Conservation (phyloP, 2,329 filamentous ascomycete species). For the Eurotiales sp. region DNA sequence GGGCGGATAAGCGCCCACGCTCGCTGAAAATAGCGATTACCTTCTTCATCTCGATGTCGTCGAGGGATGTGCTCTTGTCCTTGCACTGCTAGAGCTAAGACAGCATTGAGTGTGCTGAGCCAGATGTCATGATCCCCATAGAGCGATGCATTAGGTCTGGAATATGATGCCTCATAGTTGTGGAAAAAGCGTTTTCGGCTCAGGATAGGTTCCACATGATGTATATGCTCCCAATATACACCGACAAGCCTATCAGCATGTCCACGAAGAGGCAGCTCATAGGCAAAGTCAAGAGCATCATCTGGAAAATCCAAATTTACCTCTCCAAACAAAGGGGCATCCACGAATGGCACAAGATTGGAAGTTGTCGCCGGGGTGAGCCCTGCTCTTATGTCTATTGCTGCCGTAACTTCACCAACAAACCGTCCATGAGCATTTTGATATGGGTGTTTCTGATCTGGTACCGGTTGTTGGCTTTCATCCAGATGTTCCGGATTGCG, state of each 20-base stretch:
- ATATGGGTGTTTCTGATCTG: slow-evolving; percentile 8
- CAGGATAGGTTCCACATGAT: slow-evolving; percentile 18
- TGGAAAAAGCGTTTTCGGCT: slow-evolving; percentile 14
- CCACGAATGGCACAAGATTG: slow-evolving; percentile 18
- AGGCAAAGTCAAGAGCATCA: not conserved
- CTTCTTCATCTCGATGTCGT: slow-evolving; percentile 14
- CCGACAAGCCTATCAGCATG: slow-evolving; percentile 17
- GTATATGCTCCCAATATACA: slow-evolving; percentile 19
- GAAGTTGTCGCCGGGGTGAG: slow-evolving; percentile 5
- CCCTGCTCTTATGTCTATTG: slow-evolving; percentile 18
- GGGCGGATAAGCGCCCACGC: slow-evolving; percentile 17
- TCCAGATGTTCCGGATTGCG: not conserved
- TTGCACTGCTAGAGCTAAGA: slow-evolving; percentile 20
- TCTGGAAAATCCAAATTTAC: slow-evolving; percentile 7
- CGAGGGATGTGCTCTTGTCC: slow-evolving; percentile 16
- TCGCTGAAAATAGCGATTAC: slow-evolving; percentile 17
- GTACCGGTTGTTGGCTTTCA: not conserved
- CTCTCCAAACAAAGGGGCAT: slow-evolving; percentile 21
- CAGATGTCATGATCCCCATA: not conserved
- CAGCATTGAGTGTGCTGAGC: slow-evolving; percentile 17
- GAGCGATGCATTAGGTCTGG: not conserved
- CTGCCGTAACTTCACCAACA: slow-evolving; percentile 16
- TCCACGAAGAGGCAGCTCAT: slow-evolving; percentile 15
- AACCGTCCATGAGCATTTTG: slow-evolving; percentile 19
- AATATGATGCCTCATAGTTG: slow-evolving; percentile 12